These are phyloP conservation scores for Porcisia hertigi DNA, from an alignment of 208 protist genomes.

Conservation along the genomic window DNA sequence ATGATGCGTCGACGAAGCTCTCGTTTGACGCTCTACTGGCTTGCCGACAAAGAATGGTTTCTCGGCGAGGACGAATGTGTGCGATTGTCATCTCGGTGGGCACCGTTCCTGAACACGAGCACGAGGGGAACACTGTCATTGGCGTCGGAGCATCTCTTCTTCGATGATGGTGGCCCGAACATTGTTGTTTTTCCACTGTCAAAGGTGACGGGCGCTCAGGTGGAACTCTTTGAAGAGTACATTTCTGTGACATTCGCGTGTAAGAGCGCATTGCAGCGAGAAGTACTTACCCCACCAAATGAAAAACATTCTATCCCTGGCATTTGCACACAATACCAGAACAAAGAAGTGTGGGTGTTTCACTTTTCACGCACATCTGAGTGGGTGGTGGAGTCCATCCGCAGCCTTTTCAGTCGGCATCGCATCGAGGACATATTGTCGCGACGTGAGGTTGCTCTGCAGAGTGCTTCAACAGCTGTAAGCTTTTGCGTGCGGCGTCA, in stretches of 20 bases:
- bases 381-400: constrained; percentile 24
- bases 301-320: constrained; percentile 8
- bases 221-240: constrained; percentile 1
- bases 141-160: constrained; percentile 35
- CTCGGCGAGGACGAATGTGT: constrained; percentile 23
- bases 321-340: constrained; percentile 7
- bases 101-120: constrained; percentile 12
- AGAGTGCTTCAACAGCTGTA: constrained; percentile 8
- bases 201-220: not conserved
- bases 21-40: constrained; percentile 40
- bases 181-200: constrained; percentile 18
- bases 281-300: constrained; percentile 6
- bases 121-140: constrained; percentile 21
- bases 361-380: constrained; percentile 4
- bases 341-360: constrained; percentile 18
- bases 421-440: constrained; percentile 21
- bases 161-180: constrained; percentile 24
- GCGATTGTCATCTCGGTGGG: constrained; percentile 12
- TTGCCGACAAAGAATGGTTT: constrained; percentile 35
- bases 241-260: constrained; percentile 17
- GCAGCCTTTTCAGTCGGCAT: constrained; percentile 18
- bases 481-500: constrained; percentile 43
- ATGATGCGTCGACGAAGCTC: not conserved
- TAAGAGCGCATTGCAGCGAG: constrained; percentile 6
- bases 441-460: constrained; percentile 21